phyloP scores from a whole-genome alignment of 441 rosid species.

The Euphorbia corollata region DNA sequence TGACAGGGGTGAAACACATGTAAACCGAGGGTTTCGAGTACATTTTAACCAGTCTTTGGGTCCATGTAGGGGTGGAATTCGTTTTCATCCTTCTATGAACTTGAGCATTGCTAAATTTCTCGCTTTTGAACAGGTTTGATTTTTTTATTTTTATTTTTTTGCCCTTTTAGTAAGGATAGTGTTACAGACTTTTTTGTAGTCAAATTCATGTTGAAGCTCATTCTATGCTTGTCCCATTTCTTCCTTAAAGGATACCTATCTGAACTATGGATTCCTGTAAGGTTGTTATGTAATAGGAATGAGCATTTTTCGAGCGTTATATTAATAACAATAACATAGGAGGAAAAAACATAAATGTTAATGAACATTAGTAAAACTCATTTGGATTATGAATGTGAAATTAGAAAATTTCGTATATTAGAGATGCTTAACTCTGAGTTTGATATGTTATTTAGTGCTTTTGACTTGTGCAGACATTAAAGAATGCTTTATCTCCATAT shows the following conservation, averaged over 20 bases:
- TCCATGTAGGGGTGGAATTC: slow-evolving; percentile 95
- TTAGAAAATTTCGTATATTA: slow-evolving; percentile 3
- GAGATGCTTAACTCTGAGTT: slow-evolving; percentile 6
- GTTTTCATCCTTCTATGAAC: slow-evolving; percentile 90
- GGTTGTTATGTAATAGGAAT: slow-evolving; percentile 7
- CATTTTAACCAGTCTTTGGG: slow-evolving; percentile 97
- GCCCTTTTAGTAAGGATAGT: slow-evolving; percentile 5
- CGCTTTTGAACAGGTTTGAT: slow-evolving; percentile 88
- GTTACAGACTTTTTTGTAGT: slow-evolving; percentile 14
- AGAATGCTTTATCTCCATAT: slow-evolving; percentile 89
- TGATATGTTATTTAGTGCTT: slow-evolving; percentile 12
- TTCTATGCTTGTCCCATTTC: slow-evolving; percentile 5
- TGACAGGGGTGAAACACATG: slow-evolving; percentile 96
- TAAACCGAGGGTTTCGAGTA: slow-evolving; percentile 88
- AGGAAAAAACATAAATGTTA: neutral
- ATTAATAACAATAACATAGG: slow-evolving; percentile 8
- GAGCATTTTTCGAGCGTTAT: neutral
- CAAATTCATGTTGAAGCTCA: slow-evolving; percentile 7
- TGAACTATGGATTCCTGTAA: slow-evolving; percentile 4
- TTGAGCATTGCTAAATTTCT: slow-evolving; percentile 90
- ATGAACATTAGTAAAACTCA: slow-evolving; percentile 13
- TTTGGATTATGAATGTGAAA: slow-evolving; percentile 1
- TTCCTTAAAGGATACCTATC: slow-evolving; percentile 3
- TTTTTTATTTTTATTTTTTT: no score
- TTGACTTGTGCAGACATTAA: slow-evolving; percentile 58